Percentiles rank a stretch among this genome's conserved stretches.
Evolutionary conservation across 1,284 basidiomycete genomes (phyloP).

Genomic region (Irpex rosettiformis): DNA sequence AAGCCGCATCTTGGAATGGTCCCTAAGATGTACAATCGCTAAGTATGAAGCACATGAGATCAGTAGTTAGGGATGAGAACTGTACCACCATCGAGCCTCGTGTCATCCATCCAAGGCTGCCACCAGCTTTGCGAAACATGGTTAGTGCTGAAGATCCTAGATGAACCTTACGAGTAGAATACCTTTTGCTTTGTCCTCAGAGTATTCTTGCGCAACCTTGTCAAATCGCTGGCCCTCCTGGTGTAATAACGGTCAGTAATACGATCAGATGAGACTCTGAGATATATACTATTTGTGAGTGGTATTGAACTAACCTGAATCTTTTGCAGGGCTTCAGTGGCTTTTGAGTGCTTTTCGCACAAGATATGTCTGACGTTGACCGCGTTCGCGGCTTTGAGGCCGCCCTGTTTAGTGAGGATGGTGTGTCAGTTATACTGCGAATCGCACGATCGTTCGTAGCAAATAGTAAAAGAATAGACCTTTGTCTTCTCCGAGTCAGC

Average conservation of each 20-base stretch:
- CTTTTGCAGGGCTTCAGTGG: conserved; percentile 71
- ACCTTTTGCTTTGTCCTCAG: conserved; percentile 88
- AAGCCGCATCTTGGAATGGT: conserved; percentile 80
- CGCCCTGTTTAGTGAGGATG: conserved; percentile 28
- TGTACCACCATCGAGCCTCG: conserved; percentile 76
- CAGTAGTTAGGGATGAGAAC: background rate
- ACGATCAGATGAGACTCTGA: background rate
- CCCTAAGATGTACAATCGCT: conserved; percentile 11
- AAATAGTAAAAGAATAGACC: too few species aligned
- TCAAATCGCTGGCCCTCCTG: conserved; percentile 75
- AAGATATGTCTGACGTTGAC: conserved; percentile 83
- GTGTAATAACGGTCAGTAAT: conserved; percentile 1
- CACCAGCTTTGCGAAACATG: conserved; percentile 53
- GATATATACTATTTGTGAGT: too few species aligned
- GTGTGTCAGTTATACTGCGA: background rate
- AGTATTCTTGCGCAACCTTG: conserved; percentile 83
- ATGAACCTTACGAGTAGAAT: conserved; percentile 12
- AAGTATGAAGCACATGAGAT: background rate
- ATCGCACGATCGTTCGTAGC: background rate
- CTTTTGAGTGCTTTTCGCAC: conserved; percentile 82
- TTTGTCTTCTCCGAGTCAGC: background rate
- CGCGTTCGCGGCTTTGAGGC: conserved; percentile 70
- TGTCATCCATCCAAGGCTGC: conserved; percentile 81
- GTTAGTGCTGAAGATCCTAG: background rate
- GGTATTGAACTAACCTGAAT: conserved; percentile 51